Evolutionary conservation across 1,284 basidiomycete species (phyloP).

Genomic region (Wolfiporia cocos): DNA sequence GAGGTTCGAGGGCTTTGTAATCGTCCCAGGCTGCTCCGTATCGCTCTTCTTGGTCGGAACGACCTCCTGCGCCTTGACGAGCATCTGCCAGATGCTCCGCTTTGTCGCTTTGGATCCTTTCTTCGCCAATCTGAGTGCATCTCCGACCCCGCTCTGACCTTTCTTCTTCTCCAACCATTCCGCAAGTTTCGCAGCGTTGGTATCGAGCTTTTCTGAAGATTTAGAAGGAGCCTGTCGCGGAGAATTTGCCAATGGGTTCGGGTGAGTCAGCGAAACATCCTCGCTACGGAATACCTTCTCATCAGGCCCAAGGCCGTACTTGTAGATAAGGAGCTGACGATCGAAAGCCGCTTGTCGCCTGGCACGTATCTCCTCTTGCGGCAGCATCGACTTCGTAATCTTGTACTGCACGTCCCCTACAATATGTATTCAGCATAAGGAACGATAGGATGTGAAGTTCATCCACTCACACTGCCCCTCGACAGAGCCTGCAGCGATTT

Average conservation of each 20-base stretch:
- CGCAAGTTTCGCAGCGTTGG: no score
- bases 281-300: slow-evolving; percentile 4
- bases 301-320: slow-evolving; percentile 1
- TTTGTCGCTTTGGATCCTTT: no score
- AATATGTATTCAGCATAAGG: neutral
- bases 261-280: neutral
- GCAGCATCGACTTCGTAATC: slow-evolving; percentile 2
- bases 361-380: neutral
- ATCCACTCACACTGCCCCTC: slow-evolving; percentile 1
- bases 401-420: slow-evolving; percentile 7
- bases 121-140: no score
- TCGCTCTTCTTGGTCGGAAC: no score
- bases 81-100: no score
- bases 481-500: slow-evolving; percentile 1
- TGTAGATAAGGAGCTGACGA: slow-evolving; percentile 6
- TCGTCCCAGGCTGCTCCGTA: no score
- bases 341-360: slow-evolving; percentile 2
- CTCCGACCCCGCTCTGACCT: no score
- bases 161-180: no score
- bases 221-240: no score
- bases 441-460: neutral
- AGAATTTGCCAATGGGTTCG: neutral
- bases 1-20: no score
- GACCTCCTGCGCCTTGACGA: no score
- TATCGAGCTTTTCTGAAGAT: no score